Evolutionary conservation across 768 basidiomycete genomes (phyloP).

Genomic region (Naganishia onofrii): DNA sequence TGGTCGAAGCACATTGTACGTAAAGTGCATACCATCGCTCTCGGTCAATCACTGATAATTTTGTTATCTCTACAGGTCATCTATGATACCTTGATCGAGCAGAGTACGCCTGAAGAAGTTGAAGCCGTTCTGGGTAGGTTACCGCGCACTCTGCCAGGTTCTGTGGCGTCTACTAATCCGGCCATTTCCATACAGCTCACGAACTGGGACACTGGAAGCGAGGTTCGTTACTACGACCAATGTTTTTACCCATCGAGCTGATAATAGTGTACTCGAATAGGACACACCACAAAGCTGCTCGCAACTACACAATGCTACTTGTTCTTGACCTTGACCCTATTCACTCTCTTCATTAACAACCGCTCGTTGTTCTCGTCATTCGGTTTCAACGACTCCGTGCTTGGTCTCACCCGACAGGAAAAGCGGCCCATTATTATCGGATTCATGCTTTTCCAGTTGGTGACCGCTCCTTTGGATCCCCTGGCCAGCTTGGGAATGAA

Average conservation of each 20-base stretch:
- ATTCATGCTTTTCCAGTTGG: conserved; percentile 52
- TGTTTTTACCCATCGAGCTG: too few species aligned
- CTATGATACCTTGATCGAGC: conserved; percentile 92
- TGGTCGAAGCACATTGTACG: conserved; percentile 64
- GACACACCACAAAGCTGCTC: conserved; percentile 86
- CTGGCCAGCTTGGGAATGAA: conserved; percentile 61
- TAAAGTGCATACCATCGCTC: background rate
- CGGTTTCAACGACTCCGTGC: conserved; percentile 45
- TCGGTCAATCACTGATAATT: background rate
- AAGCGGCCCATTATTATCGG: conserved; percentile 52
- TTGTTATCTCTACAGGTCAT: conserved; percentile 79
- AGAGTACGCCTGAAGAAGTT: conserved; percentile 84
- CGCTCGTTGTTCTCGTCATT: conserved; percentile 49
- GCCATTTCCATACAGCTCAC: conserved; percentile 61
- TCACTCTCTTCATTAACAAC: conserved; percentile 53
- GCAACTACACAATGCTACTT: conserved; percentile 81
- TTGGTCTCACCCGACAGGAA: conserved; percentile 21
- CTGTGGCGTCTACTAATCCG: background rate
- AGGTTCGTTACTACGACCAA: conserved; percentile 45
- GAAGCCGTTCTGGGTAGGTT: conserved; percentile 78
- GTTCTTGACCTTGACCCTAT: conserved; percentile 63
- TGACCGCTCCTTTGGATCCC: conserved; percentile 52
- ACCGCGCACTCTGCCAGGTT: conserved; percentile 35
- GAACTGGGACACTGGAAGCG: conserved; percentile 96
- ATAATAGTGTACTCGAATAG: conserved; percentile 27